Conservation (phyloP, 176 grass and related monocot genomes). For the Oryza nivara region DNA sequence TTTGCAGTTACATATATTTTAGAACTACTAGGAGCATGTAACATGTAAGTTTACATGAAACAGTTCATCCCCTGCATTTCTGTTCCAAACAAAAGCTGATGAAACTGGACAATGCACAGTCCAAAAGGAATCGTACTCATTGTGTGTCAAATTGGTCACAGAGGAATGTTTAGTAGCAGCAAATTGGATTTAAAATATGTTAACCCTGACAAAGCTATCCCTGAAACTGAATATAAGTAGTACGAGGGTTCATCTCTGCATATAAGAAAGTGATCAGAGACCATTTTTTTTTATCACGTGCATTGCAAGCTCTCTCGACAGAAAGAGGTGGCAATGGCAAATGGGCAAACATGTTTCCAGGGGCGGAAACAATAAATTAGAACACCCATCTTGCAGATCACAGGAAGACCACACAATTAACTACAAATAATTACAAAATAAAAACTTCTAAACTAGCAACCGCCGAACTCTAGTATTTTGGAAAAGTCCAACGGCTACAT, state of each 20-base stretch:
- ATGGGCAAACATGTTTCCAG: conserved; percentile 22
- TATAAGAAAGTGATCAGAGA: conserved; percentile 30
- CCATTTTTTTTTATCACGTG: conserved; percentile 25
- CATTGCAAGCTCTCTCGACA: conserved; percentile 6
- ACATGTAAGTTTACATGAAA: background rate
- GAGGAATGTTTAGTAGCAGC: conserved; percentile 41
- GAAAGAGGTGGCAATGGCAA: conserved; percentile 28
- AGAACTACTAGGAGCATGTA: background rate
- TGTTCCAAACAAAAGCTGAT: conserved; percentile 23
- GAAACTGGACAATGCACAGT: conserved; percentile 34
- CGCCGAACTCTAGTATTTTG: background rate
- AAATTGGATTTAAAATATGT: conserved; percentile 34
- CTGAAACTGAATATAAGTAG: conserved; percentile 37
- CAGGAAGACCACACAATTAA: background rate
- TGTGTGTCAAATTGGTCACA: conserved; percentile 31
- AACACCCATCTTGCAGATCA: conserved; percentile 6
- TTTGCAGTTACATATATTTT: background rate
- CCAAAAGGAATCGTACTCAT: conserved; percentile 35
- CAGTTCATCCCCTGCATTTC: conserved; percentile 2
- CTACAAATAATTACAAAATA: background rate
- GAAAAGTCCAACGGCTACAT: background rate
- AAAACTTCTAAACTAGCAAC: background rate
- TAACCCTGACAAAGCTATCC: conserved; percentile 25
- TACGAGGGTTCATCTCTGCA: conserved; percentile 34
- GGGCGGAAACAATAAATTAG: conserved; percentile 28